Conservation (phyloP, 1,284 basidiomycete species). For the Taiwanofungus camphoratus region DNA sequence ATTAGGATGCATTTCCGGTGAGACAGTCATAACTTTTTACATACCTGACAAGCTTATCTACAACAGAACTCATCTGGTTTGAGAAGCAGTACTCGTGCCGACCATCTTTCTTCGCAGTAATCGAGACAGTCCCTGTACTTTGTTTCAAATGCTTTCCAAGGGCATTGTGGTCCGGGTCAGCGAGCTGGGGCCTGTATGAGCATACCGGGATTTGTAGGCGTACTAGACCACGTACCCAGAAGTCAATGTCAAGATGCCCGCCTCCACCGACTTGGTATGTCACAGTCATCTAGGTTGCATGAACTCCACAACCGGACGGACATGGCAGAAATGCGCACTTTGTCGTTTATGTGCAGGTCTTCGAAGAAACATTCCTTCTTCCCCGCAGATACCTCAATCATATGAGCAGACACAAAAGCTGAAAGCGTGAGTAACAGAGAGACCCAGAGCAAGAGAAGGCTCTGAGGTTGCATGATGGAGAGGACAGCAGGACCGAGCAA, state of each 20-base stretch:
- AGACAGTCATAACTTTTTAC: slow-evolving; percentile 21
- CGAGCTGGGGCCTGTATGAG: slow-evolving; percentile 45
- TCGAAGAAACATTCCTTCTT: slow-evolving; percentile 98
- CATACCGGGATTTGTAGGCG: neutral
- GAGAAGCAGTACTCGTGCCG: slow-evolving; percentile 97
- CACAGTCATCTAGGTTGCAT: slow-evolving; percentile 82
- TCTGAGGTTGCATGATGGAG: neutral
- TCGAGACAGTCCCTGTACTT: slow-evolving; percentile 85
- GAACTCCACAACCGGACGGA: slow-evolving; percentile 3
- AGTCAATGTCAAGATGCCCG: slow-evolving; percentile 95
- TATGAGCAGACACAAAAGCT: slow-evolving; percentile 48
- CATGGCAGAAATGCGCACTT: slow-evolving; percentile 41
- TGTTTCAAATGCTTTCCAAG: slow-evolving; percentile 81
- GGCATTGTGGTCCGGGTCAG: slow-evolving; percentile 65
- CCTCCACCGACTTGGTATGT: slow-evolving; percentile 98
- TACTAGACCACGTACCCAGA: slow-evolving; percentile 59
- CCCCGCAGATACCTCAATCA: slow-evolving; percentile 70
- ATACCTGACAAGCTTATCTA: slow-evolving; percentile 91
- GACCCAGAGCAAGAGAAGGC: slow-evolving; percentile 30
- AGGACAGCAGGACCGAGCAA: neutral
- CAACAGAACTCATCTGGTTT: slow-evolving; percentile 93
- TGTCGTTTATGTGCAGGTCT: slow-evolving; percentile 91
- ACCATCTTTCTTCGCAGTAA: slow-evolving; percentile 85
- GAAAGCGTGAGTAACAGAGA: slow-evolving; percentile 39
- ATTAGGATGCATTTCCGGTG: slow-evolving; percentile 2